Base-by-base conservation (phyloP, 2,329 filamentous ascomycete species). In the Neonectria coccinea region DNA sequence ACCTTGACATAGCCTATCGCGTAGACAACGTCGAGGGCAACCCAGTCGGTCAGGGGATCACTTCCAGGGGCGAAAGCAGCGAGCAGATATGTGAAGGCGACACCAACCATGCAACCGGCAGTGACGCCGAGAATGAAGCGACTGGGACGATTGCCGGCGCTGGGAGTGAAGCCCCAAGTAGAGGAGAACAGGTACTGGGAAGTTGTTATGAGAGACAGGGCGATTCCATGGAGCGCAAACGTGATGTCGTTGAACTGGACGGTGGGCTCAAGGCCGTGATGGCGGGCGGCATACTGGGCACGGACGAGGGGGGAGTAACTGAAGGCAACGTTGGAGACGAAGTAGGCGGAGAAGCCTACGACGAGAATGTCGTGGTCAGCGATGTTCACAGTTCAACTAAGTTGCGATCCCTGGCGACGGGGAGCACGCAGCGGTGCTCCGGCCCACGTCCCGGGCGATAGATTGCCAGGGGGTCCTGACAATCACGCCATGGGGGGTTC, bases 181-280 rank as follows among this genome's bases (percentile, higher is more conserved):
- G 70, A 64, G 2, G 89, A 86, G 71, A 86, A 88, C 73, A 97
- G 91, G 71, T 89, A 89, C 78, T 97, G 95, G 53, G 89, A 92
- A 66, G 91, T 90, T n/a, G 89, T 88, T 59, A 97, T 77, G 47
- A 87, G 72, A 71, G 90, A 93, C 67, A 97, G 81, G 10, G 94
- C 67, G 16, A 93, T 83, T 36, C 92, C 95, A 80, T 98, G 94
- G 3, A 88, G 82, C 16, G 94, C 94, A 77, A 98, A 98, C 14
- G 89, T 88, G 64, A 98, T 86, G 80, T 99, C 96, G 80, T 98
- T 98, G 80, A 93, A 88, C 59, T 91, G 89, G 31, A 97, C 94
- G 1, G 94, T 96, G 3, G 95, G 93, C 47, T 91, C 87, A 8
- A 92, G 89, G 5, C 90, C 89, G 50, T 86, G 79, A 78, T 98